Percentiles rank a stretch among this genome's conserved stretches.
phyloP scores from a whole-genome alignment of 805 yeast genomes.

The Isabelozyma heimii region DNA sequence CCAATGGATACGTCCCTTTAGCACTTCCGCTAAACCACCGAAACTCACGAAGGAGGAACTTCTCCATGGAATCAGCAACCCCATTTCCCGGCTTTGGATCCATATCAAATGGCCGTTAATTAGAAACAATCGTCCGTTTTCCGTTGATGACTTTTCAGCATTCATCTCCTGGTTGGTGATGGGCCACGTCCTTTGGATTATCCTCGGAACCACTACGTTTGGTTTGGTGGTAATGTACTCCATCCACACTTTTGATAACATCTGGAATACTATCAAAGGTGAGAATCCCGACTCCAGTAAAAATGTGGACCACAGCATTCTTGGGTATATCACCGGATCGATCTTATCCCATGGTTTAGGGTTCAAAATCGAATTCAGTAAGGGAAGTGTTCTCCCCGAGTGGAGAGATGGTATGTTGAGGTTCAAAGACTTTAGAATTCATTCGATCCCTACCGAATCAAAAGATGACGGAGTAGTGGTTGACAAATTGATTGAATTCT shows the following conservation, averaged over 20 bases:
- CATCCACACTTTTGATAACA: slow-evolving; percentile 34
- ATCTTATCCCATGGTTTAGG: slow-evolving; percentile 42
- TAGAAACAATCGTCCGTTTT: slow-evolving; percentile 47
- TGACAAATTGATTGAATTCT: slow-evolving; percentile 15
- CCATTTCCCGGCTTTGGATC: slow-evolving; percentile 28
- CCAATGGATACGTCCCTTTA: too few species aligned
- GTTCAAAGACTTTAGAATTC: slow-evolving; percentile 38
- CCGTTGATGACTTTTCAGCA: slow-evolving; percentile 52
- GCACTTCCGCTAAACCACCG: not conserved
- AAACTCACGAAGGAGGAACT: slow-evolving; percentile 20
- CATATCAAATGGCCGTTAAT: slow-evolving; percentile 49
- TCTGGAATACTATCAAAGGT: slow-evolving; percentile 17
- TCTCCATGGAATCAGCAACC: slow-evolving; percentile 26
- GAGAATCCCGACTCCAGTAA: slow-evolving; percentile 27
- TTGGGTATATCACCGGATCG: slow-evolving; percentile 31
- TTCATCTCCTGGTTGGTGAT: slow-evolving; percentile 55
- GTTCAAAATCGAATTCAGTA: slow-evolving; percentile 32
- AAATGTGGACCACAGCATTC: slow-evolving; percentile 23
- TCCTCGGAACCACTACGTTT: slow-evolving; percentile 58
- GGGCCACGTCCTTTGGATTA: slow-evolving; percentile 55
- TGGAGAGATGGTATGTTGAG: slow-evolving; percentile 50
- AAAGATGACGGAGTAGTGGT: slow-evolving; percentile 3
- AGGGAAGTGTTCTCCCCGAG: slow-evolving; percentile 38
- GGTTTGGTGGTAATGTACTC: slow-evolving; percentile 46
- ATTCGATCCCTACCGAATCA: slow-evolving; percentile 1